phyloP scores from a whole-genome alignment of 305 asterid genomes.

The Petunia hybrid region DNA sequence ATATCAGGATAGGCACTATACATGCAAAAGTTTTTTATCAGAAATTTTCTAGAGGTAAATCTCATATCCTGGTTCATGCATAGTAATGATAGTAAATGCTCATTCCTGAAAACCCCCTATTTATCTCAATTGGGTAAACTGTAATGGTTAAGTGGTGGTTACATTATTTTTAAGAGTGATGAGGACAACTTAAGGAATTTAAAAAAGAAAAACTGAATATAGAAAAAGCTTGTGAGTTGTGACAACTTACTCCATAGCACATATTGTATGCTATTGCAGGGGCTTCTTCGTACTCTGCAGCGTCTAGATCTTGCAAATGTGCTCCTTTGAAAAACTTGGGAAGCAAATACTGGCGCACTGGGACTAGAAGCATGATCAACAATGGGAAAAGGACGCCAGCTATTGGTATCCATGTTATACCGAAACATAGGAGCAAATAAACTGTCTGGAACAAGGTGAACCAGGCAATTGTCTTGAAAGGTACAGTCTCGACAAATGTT shows the following conservation, averaged over 20 bases:
- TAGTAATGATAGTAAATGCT: not conserved
- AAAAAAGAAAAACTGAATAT: not conserved
- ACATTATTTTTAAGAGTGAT: not conserved
- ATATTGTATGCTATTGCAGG: slow-evolving; percentile 73
- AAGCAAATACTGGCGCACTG: slow-evolving; percentile 84
- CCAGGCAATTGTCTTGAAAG: slow-evolving; percentile 77
- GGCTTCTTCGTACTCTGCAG: slow-evolving; percentile 96
- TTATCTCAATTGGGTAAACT: not conserved
- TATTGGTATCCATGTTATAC: slow-evolving; percentile 93
- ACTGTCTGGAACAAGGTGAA: slow-evolving; percentile 89
- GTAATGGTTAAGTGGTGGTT: not conserved
- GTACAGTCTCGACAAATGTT: slow-evolving; percentile 89
- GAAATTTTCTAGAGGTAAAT: not conserved
- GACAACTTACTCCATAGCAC: slow-evolving; percentile 64
- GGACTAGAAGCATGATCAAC: slow-evolving; percentile 93
- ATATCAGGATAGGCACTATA: not conserved
- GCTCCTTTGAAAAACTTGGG: slow-evolving; percentile 88
- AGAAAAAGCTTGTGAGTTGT: not conserved
- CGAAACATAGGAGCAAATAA: slow-evolving; percentile 88
- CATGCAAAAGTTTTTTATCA: not conserved
- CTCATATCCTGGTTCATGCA: not conserved
- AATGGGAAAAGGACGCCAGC: slow-evolving; percentile 96
- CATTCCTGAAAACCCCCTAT: not conserved
- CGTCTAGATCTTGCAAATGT: slow-evolving; percentile 91
- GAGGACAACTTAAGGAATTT: not conserved